These are phyloP conservation scores for Maudiozyma saulgeensis DNA, from an alignment of 805 yeast species.

Conservation along the genomic window DNA sequence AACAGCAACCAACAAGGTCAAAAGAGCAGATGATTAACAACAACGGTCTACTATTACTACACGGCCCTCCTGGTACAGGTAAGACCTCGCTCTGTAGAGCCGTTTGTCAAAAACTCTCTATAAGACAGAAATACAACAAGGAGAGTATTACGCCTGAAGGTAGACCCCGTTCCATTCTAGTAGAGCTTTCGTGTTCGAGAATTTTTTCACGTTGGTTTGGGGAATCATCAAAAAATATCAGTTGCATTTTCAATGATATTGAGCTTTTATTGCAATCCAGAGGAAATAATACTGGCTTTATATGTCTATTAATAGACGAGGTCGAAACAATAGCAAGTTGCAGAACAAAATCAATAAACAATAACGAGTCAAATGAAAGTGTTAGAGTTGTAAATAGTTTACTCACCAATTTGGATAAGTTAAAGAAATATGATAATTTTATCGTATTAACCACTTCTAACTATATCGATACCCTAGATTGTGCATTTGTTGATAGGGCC, in stretches of 20 bases:
- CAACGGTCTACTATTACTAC: conserved; percentile 19
- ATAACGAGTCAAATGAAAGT: conserved; percentile 36
- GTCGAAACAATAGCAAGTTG: conserved; percentile 38
- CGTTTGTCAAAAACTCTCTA: conserved; percentile 33
- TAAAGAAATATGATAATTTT: conserved; percentile 30
- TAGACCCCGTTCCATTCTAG: conserved; percentile 22
- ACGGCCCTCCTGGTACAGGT: conserved; percentile 43
- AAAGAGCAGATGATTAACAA: background rate
- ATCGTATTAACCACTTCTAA: conserved; percentile 36
- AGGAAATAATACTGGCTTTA: conserved; percentile 12
- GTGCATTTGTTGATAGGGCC: conserved; percentile 38
- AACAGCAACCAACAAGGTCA: background rate
- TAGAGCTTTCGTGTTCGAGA: conserved; percentile 37
- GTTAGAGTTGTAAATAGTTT: conserved; percentile 37
- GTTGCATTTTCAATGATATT: conserved; percentile 29
- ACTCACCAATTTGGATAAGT: conserved; percentile 33
- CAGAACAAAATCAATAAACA: conserved; percentile 27
- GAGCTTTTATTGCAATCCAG: conserved; percentile 17
- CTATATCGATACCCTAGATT: conserved; percentile 31
- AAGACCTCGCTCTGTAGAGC: conserved; percentile 36
- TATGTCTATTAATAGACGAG: conserved; percentile 37
- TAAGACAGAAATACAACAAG: conserved; percentile 13
- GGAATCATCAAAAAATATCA: conserved; percentile 36
- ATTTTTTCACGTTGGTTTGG: conserved; percentile 40
- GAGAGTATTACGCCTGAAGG: conserved; percentile 1